Percentiles rank a stretch among this genome's conserved stretches.
Conservation (phyloP, 495 filamentous ascomycete genomes). For the Xylaria venustula region DNA sequence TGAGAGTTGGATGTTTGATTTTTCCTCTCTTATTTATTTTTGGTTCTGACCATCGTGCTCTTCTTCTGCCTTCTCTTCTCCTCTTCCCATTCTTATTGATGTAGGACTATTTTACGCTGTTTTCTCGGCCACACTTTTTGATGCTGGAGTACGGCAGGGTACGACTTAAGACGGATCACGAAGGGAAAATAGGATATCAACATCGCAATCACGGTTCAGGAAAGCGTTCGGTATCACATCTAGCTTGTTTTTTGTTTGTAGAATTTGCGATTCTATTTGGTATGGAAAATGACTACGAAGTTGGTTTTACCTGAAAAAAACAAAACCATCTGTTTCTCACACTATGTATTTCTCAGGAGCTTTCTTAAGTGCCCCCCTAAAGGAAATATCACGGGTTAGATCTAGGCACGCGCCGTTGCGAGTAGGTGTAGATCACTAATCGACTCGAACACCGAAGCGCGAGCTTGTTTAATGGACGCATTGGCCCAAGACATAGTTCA, state of each 20-base stretch:
- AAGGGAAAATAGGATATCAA: neutral
- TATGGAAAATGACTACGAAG: neutral
- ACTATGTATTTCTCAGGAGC: too few relatives aligned
- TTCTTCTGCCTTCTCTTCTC: neutral
- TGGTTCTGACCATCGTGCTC: neutral
- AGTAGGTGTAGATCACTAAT: too few relatives aligned
- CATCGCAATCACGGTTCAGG: neutral
- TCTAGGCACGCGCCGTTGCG: too few relatives aligned
- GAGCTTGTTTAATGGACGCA: neutral
- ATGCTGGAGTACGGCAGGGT: neutral
- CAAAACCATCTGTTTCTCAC: too few relatives aligned
- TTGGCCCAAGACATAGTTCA: too few relatives aligned
- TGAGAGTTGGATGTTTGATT: neutral
- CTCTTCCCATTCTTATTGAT: too few relatives aligned
- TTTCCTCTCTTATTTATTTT: too few relatives aligned
- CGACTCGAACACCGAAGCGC: neutral
- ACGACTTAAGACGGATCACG: constrained; percentile 1
- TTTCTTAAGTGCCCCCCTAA: neutral
- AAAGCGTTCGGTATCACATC: neutral
- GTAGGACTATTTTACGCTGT: neutral
- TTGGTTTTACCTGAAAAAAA: too few relatives aligned
- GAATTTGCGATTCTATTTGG: neutral
- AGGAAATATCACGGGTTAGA: neutral
- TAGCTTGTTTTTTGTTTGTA: neutral
- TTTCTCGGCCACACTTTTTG: neutral